Percentiles rank a stretch among this genome's conserved stretches.
Conservation (phyloP, 2,329 filamentous ascomycete species). For the Fusarium tjaetaba region DNA sequence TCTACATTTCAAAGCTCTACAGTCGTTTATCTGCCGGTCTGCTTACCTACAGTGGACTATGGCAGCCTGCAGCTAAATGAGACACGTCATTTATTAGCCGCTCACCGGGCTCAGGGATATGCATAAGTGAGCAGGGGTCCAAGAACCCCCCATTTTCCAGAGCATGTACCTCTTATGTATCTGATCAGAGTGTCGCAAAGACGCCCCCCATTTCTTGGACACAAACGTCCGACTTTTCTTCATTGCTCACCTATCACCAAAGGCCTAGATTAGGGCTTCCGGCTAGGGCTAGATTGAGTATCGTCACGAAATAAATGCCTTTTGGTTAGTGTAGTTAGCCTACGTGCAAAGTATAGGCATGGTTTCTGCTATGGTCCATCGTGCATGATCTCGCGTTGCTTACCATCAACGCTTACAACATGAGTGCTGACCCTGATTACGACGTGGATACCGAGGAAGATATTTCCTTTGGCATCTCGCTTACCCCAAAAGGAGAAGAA, state of each 20-base stretch:
- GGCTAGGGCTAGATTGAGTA: neutral
- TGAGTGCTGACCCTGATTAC: neutral
- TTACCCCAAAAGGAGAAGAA: neutral
- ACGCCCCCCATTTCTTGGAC: neutral
- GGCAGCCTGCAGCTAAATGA: neutral
- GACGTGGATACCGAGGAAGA: neutral
- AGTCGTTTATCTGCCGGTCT: neutral
- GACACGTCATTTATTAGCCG: neutral
- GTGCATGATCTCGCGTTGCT: neutral
- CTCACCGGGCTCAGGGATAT: neutral
- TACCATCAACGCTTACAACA: neutral
- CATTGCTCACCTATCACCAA: neutral
- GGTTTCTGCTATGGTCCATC: neutral
- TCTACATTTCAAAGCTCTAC: neutral
- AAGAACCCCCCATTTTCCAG: neutral
- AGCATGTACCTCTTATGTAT: neutral
- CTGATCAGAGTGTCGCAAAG: neutral
- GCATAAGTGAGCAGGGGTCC: neutral
- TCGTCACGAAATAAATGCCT: neutral
- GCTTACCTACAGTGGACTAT: neutral
- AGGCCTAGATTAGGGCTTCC: neutral
- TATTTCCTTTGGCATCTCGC: neutral
- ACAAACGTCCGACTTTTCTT: neutral
- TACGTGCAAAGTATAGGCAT: neutral
- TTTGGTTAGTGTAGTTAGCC: neutral